phyloP scores from a whole-genome alignment of 108 stramenopile genomes.

The Cylindrotheca fusiformis region DNA sequence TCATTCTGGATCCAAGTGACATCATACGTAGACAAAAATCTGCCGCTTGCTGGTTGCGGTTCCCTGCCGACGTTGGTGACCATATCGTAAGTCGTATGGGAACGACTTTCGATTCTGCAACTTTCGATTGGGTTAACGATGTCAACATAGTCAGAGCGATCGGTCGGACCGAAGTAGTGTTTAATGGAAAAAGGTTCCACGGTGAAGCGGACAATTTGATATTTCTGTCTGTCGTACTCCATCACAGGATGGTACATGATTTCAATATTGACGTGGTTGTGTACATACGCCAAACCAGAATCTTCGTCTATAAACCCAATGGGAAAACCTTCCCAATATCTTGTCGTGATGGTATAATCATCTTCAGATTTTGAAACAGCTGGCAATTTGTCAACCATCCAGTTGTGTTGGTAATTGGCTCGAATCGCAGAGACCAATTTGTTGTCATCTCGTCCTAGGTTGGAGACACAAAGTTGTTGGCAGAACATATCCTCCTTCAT shows the following conservation, averaged over 20 bases:
- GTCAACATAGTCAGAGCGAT: conserved; percentile 23
- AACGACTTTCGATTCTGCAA: conserved; percentile 32
- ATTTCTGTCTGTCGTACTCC: conserved; percentile 20
- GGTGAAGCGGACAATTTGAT: conserved; percentile 73
- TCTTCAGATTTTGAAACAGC: conserved; percentile 63
- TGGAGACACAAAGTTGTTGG: conserved; percentile 75
- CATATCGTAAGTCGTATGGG: conserved; percentile 63
- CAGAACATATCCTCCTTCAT: conserved; percentile 91
- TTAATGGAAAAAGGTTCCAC: conserved; percentile 90
- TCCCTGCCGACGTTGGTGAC: conserved; percentile 36
- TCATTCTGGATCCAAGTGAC: conserved; percentile 75
- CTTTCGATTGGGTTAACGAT: conserved; percentile 59
- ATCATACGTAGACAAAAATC: conserved; percentile 89
- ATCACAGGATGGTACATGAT: conserved; percentile 82
- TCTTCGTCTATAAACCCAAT: conserved; percentile 67
- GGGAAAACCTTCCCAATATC: conserved; percentile 86
- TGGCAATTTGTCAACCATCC: conserved; percentile 93
- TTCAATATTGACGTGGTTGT: conserved; percentile 90
- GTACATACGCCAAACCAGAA: conserved; percentile 59
- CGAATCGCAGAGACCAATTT: conserved; percentile 79
- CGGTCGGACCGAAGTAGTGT: conserved; percentile 73
- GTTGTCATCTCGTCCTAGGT: conserved; percentile 62
- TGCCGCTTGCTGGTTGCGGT: conserved; percentile 55
- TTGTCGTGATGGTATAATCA: conserved; percentile 40
- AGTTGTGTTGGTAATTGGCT: conserved; percentile 87